Percentiles rank a stretch among this genome's conserved stretches.
These are phyloP conservation scores for Prunus salicina DNA, from an alignment of 306 rosid genomes.

Conservation along the genomic window DNA sequence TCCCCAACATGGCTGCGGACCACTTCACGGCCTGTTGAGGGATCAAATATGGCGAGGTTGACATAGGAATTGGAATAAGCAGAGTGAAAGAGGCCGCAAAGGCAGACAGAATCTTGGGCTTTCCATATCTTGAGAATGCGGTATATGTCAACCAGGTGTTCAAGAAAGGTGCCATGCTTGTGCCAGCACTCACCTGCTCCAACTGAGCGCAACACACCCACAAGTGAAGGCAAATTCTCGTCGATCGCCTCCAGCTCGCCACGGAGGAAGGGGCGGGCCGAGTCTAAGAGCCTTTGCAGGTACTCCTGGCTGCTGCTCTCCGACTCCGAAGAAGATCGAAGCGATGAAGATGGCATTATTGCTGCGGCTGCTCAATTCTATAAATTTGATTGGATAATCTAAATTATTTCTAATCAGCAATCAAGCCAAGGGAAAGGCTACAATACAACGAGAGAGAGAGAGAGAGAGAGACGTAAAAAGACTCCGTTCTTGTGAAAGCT, in stretches of 20 bases:
- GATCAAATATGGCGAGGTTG: constrained; percentile 84
- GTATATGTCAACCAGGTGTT: constrained; percentile 64
- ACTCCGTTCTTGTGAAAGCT: background rate
- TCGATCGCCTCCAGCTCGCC: constrained; percentile 58
- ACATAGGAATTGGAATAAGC: constrained; percentile 93
- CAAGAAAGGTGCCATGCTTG: constrained; percentile 86
- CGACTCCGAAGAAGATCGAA: background rate
- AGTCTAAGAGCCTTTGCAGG: constrained; percentile 40
- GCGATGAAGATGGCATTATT: constrained; percentile 23
- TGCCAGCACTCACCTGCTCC: constrained; percentile 99
- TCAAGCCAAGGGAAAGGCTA: no score
- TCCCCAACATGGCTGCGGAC: constrained; percentile 59
- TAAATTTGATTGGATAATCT: no score
- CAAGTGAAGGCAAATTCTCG: constrained; percentile 46
- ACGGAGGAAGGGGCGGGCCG: constrained; percentile 76
- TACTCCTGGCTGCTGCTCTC: background rate
- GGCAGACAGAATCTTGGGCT: constrained; percentile 46
- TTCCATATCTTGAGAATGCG: constrained; percentile 79
- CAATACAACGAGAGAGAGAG: background rate
- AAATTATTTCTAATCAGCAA: no score
- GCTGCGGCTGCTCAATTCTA: no score
- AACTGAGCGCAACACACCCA: constrained; percentile 50
- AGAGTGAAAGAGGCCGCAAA: constrained; percentile 90
- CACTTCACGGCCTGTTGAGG: constrained; percentile 70
- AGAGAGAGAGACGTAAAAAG: background rate